Conservation (phyloP, 495 filamentous ascomycete genomes). For the Aspergillus ellipticus region DNA sequence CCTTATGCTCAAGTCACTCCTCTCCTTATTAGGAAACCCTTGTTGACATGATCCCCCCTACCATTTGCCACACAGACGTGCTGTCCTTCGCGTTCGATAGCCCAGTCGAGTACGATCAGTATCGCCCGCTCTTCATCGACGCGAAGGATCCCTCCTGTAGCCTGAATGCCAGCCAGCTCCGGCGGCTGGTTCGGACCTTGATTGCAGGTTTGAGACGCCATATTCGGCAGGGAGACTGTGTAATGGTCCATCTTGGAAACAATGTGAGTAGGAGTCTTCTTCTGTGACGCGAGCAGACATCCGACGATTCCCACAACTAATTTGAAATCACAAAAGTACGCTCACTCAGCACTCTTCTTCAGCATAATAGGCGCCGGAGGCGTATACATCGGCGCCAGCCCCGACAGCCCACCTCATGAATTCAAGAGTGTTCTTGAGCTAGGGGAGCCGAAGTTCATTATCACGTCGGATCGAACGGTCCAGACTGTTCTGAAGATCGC, state of each 20-base stretch:
- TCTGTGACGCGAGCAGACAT: background rate
- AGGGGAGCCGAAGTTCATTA: slow-evolving; percentile 30
- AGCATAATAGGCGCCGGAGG: slow-evolving; percentile 37
- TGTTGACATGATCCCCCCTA: background rate
- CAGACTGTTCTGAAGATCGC: slow-evolving; percentile 19
- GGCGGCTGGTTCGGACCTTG: slow-evolving; percentile 41
- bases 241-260: slow-evolving; percentile 57
- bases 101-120: slow-evolving; percentile 25
- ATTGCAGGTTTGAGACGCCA: slow-evolving; percentile 50
- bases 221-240: slow-evolving; percentile 49
- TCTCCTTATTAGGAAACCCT: background rate
- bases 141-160: slow-evolving; percentile 46
- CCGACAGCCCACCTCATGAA: slow-evolving; percentile 29
- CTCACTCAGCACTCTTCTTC: slow-evolving; percentile 39
- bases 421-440: slow-evolving; percentile 29
- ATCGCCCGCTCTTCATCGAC: slow-evolving; percentile 47
- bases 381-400: slow-evolving; percentile 38
- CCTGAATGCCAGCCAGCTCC: slow-evolving; percentile 47
- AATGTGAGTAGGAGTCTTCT: slow-evolving; percentile 30
- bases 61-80: background rate
- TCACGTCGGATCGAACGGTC: slow-evolving; percentile 25
- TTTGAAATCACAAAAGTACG: slow-evolving; percentile 21
- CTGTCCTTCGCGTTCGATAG: slow-evolving; percentile 32
- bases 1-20: too few species aligned
- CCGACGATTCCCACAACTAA: background rate